These are phyloP conservation scores for Xylaria bambusicola DNA, from an alignment of 495 filamentous ascomycete genomes.

Conservation along the genomic window DNA sequence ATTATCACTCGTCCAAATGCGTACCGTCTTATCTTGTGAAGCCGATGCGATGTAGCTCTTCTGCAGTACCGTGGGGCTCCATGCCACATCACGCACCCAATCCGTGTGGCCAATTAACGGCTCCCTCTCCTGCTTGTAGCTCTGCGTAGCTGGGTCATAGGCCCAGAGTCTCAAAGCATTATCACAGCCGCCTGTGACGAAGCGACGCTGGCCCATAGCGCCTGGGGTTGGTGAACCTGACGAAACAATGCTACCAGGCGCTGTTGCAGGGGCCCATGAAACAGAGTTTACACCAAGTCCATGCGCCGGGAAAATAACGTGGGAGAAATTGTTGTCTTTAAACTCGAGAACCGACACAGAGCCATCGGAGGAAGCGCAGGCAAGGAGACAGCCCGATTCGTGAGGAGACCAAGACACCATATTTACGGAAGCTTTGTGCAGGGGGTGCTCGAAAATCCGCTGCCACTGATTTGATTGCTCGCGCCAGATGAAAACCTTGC, in stretches of 20 bases:
- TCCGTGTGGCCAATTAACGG: conserved; percentile 79
- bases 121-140: conserved; percentile 55
- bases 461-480: conserved; percentile 76
- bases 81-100: conserved; percentile 98
- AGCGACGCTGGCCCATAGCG: conserved; percentile 64
- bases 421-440: conserved; percentile 94
- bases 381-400: conserved; percentile 90
- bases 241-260: conserved; percentile 77
- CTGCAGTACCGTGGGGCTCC: conserved; percentile 89
- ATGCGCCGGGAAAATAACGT: conserved; percentile 88
- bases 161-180: conserved; percentile 89
- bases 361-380: conserved; percentile 91
- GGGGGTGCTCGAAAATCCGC: conserved; percentile 83
- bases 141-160: conserved; percentile 51
- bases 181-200: conserved; percentile 93
- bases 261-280: conserved; percentile 85
- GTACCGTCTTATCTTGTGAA: conserved; percentile 92
- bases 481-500: conserved; percentile 97
- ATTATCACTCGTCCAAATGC: conserved; percentile 87
- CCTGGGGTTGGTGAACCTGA: conserved; percentile 60
- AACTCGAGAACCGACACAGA: conserved; percentile 93
- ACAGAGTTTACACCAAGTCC: conserved; percentile 92
- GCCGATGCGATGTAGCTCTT: conserved; percentile 95
- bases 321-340: conserved; percentile 85
- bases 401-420: conserved; percentile 96